A percentile compares a stretch with the other conserved stretches of the same genome.
Conservation (phyloP, 129 eudicot species). For the Centella asiatica region DNA sequence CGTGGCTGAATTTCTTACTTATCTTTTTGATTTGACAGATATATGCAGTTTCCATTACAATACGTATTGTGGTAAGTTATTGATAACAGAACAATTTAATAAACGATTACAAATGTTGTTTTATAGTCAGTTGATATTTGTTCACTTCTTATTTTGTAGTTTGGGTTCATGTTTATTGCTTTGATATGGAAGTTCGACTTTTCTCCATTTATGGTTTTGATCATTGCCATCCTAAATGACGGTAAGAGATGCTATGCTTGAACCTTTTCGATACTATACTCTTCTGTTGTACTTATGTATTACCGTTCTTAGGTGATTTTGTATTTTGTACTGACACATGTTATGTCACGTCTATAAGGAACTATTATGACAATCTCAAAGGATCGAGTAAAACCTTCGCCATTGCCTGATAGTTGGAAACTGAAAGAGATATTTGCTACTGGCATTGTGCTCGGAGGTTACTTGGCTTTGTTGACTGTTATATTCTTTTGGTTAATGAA, state of each 20-base stretch:
- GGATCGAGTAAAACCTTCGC: slow-evolving; percentile 98
- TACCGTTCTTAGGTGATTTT: neutral
- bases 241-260: slow-evolving; percentile 41
- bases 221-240: slow-evolving; percentile 87
- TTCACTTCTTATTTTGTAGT: slow-evolving; percentile 35
- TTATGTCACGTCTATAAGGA: slow-evolving; percentile 30
- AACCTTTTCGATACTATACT: neutral
- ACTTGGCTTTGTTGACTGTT: slow-evolving; percentile 89
- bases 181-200: slow-evolving; percentile 93
- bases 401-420: slow-evolving; percentile 96
- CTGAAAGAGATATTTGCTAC: slow-evolving; percentile 94
- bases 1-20: neutral
- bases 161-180: slow-evolving; percentile 94
- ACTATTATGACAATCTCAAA: slow-evolving; percentile 98
- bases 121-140: neutral
- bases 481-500: slow-evolving; percentile 91
- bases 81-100: neutral
- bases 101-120: neutral
- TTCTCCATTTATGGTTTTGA: slow-evolving; percentile 98
- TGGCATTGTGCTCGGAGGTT: slow-evolving; percentile 87
- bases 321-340: slow-evolving; percentile 1
- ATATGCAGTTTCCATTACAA: slow-evolving; percentile 95
- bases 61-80: slow-evolving; percentile 98
- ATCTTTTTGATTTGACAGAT: slow-evolving; percentile 40
- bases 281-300: neutral